phyloP scores from a whole-genome alignment of 148 eudicot genomes.

The Drosera capensis region DNA sequence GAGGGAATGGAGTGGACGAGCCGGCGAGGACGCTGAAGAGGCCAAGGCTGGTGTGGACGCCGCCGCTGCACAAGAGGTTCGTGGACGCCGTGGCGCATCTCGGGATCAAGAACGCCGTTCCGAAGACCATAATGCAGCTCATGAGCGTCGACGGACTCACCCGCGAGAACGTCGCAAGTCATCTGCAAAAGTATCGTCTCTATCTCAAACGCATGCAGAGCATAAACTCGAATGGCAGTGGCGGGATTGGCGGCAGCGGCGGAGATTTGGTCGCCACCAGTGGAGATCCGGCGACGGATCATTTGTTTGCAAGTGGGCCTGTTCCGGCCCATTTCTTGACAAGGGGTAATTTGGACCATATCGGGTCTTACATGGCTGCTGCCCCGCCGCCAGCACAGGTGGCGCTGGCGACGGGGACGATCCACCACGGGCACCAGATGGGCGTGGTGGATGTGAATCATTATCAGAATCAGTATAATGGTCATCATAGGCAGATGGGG shows the following conservation, averaged over 20 bases:
- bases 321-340: slow-evolving; percentile 71
- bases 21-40: slow-evolving; percentile 62
- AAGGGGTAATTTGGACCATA: slow-evolving; percentile 35
- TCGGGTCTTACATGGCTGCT: slow-evolving; percentile 43
- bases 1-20: slow-evolving; percentile 29
- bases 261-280: slow-evolving; percentile 19
- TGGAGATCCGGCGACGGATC: slow-evolving; percentile 71
- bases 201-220: slow-evolving; percentile 76
- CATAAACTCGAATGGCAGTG: slow-evolving; percentile 15
- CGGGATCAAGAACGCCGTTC: slow-evolving; percentile 73
- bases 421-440: slow-evolving; percentile 34
- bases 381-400: slow-evolving; percentile 18
- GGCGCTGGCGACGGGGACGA: slow-evolving; percentile 22
- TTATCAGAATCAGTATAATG: slow-evolving; percentile 20
- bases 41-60: slow-evolving; percentile 75
- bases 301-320: slow-evolving; percentile 70
- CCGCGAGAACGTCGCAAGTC: slow-evolving; percentile 66
- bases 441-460: slow-evolving; percentile 11
- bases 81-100: slow-evolving; percentile 75
- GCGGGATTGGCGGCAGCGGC: slow-evolving; percentile 8
- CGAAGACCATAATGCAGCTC: slow-evolving; percentile 75
- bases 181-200: slow-evolving; percentile 53
- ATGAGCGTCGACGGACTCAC: slow-evolving; percentile 75
- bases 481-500: slow-evolving; percentile 48
- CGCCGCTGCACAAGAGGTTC: slow-evolving; percentile 67